Base-by-base conservation (phyloP, 257 asterid genomes). In the Nicotiana undulata region DNA sequence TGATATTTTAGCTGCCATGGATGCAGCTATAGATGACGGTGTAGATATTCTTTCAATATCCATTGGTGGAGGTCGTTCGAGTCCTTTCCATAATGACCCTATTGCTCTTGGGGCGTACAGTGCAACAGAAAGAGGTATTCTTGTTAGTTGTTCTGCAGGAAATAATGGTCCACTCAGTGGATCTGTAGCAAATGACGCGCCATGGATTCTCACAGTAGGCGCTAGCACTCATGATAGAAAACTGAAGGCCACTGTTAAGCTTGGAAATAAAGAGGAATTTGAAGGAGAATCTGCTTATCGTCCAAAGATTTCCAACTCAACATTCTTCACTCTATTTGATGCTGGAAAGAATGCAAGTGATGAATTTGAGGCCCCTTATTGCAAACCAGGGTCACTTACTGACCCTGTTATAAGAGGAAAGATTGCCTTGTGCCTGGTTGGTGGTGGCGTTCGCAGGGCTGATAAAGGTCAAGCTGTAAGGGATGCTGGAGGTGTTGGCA, bases 161-260 rank as follows among this genome's bases (percentile, higher is more conserved):
- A 89, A 90, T 22, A 0, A 0, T 0, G 91, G 91, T 28, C 89
- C 90, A 0, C 7, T 8, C 17, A 0, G 10, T 52, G 15, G 7
- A 1, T 11, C 85, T 0, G 1, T 85, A 12, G 0, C 34, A 0
- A 84, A 87, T 9, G 87, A 63, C 13, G 90, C 92, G 18, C 92
- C 92, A 0, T 90, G 93, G 93, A 74, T 84, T 10, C 89, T 90
- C 53, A 83, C 91, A 0, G 92, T 90, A 4, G 94, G 92, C 4
- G 92, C 94, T 2, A 87, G 92, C 78, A 86, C 90, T 0, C 49
- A 34, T n/a, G 90, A 88, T 20, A 79, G 94, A 28, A 82, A 77
- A 52, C 6, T 90, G 17, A 77, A 32, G 70, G 90, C 89, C 1
- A 82, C 80, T 2, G 89, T 79, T 3, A 31, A 83, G n/a, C 84